Evolutionary conservation across 192 early-diverging fungal species (phyloP).

Genomic region (Mortierella claussenii): DNA sequence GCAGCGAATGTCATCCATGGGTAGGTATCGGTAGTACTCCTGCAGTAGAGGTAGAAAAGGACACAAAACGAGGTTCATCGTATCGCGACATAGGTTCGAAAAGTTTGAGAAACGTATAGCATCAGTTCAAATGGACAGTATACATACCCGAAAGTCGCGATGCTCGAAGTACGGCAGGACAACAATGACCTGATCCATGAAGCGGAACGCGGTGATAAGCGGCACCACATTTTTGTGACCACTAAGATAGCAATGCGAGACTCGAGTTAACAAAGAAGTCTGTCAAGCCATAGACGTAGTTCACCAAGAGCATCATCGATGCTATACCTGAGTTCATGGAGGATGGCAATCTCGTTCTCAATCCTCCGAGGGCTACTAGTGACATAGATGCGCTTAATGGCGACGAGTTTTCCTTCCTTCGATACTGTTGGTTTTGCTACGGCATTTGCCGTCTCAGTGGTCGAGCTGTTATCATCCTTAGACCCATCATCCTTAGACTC

Average conservation of each 20-base stretch:
- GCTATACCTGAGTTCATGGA: slow-evolving; percentile 70
- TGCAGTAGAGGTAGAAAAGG: slow-evolving; percentile 7
- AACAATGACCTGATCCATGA: slow-evolving; percentile 83
- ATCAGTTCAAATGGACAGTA: neutral
- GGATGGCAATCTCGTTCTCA: slow-evolving; percentile 82
- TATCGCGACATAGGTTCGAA: no score
- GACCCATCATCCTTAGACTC: neutral
- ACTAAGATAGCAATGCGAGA: no score
- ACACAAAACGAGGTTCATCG: neutral
- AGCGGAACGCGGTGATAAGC: slow-evolving; percentile 81
- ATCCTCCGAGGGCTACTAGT: slow-evolving; percentile 85
- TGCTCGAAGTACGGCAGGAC: slow-evolving; percentile 89
- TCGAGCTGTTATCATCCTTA: neutral
- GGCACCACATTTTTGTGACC: slow-evolving; percentile 79
- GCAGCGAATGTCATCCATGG: slow-evolving; percentile 73
- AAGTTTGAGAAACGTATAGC: no score
- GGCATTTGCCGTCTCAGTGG: neutral
- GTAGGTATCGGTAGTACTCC: slow-evolving; percentile 72
- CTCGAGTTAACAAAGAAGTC: no score
- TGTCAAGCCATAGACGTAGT: no score
- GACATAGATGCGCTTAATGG: slow-evolving; percentile 89
- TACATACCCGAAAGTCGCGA: slow-evolving; percentile 79
- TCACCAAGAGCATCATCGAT: no score
- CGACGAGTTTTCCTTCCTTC: slow-evolving; percentile 64
- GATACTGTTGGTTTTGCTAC: neutral